Conservation (phyloP, 2,329 filamentous ascomycete species). For the Trematosphaeria pertusa region DNA sequence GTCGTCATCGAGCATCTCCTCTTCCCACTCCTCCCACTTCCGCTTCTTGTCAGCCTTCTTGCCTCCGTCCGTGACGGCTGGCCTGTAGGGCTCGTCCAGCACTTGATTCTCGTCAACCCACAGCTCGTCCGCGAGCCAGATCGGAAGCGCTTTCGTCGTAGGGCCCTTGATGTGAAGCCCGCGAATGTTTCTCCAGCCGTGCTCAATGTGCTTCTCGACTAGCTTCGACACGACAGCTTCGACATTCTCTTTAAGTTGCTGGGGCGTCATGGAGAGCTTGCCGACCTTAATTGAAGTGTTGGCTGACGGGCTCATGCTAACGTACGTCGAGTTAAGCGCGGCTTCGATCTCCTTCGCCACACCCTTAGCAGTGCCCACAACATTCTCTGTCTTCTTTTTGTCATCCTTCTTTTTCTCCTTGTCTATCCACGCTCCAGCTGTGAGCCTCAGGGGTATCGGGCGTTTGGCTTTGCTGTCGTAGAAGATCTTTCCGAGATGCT, state of each 20-base stretch:
- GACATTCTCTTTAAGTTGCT: slow-evolving; percentile 82
- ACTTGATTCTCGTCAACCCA: slow-evolving; percentile 83
- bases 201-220: slow-evolving; percentile 79
- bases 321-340: slow-evolving; percentile 76
- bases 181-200: slow-evolving; percentile 87
- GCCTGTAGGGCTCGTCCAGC: slow-evolving; percentile 58
- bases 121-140: slow-evolving; percentile 92
- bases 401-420: slow-evolving; percentile 49
- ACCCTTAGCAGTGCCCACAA: slow-evolving; percentile 65
- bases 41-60: slow-evolving; percentile 43
- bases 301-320: slow-evolving; percentile 78
- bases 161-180: slow-evolving; percentile 90
- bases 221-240: slow-evolving; percentile 68
- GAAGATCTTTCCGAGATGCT: slow-evolving; percentile 87
- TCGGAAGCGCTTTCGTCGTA: slow-evolving; percentile 85
- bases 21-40: slow-evolving; percentile 49
- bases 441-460: slow-evolving; percentile 81
- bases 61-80: slow-evolving; percentile 32
- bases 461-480: slow-evolving; percentile 85
- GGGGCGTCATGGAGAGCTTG: slow-evolving; percentile 73
- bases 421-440: slow-evolving; percentile 68
- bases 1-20: slow-evolving; percentile 46
- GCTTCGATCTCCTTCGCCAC: slow-evolving; percentile 83
- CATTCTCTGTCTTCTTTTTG: slow-evolving; percentile 39
- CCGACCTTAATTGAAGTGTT: slow-evolving; percentile 84